phyloP scores from a whole-genome alignment of 257 asterid genomes.

The Primulina tabacum region DNA sequence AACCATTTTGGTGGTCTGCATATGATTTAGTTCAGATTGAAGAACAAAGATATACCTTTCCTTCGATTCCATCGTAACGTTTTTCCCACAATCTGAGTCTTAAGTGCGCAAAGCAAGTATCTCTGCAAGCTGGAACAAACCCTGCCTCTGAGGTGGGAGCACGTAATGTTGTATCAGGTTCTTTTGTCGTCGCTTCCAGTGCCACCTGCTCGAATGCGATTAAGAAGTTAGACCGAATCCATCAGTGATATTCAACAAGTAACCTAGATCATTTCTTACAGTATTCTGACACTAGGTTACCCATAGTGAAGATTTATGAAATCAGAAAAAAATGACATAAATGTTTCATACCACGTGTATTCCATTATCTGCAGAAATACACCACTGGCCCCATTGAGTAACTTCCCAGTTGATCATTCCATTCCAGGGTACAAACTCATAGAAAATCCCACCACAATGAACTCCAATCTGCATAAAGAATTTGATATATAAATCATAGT shows the following conservation, averaged over 20 bases:
- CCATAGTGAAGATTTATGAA: background rate
- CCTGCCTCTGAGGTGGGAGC: constrained; percentile 94
- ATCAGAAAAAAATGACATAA: background rate
- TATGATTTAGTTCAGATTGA: too few species aligned
- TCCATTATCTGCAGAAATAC: constrained; percentile 72
- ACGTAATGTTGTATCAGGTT: constrained; percentile 80
- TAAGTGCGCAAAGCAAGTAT: constrained; percentile 74
- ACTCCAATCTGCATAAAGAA: constrained; percentile 63
- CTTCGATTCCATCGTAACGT: constrained; percentile 59
- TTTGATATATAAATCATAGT: background rate
- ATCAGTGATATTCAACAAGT: background rate
- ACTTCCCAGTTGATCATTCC: constrained; percentile 85
- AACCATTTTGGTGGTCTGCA: background rate
- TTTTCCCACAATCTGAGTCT: constrained; percentile 65
- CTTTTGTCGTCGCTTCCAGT: constrained; percentile 71
- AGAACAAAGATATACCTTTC: constrained; percentile 49
- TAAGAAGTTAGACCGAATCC: constrained; percentile 12
- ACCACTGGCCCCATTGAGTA: constrained; percentile 86
- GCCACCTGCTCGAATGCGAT: constrained; percentile 52
- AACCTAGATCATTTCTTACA: background rate
- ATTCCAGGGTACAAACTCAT: constrained; percentile 91
- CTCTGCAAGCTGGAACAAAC: constrained; percentile 84
- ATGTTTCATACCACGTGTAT: constrained; percentile 46
- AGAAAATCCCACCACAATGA: constrained; percentile 74
- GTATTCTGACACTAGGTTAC: background rate